phyloP scores from a whole-genome alignment of 1,284 basidiomycete species.

The Pascua sp. region DNA sequence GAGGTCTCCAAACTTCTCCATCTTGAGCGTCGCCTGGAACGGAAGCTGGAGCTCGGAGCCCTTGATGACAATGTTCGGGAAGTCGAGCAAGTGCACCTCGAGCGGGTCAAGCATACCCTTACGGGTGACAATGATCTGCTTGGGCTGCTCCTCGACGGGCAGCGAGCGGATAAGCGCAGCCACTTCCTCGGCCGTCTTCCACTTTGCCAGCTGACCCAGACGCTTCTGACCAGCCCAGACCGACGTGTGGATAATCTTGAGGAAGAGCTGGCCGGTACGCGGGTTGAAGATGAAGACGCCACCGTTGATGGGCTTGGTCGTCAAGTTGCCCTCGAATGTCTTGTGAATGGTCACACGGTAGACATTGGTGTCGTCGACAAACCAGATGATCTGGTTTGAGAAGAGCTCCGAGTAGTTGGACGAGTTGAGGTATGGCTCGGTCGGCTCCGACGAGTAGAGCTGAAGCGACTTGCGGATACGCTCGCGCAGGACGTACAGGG shows the following conservation, averaged over 20 bases:
- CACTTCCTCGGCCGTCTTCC: constrained; percentile 97
- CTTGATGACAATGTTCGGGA: constrained; percentile 99
- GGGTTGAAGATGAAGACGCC: constrained; percentile 99
- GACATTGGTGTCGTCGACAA: constrained; percentile 99
- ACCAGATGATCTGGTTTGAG: constrained; percentile 99
- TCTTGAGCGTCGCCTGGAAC: constrained; percentile 99
- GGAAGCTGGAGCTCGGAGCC: constrained; percentile 96
- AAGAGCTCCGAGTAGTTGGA: constrained; percentile 92
- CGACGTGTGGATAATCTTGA: constrained; percentile 99
- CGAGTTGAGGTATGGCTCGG: constrained; percentile 92
- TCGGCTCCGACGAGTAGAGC: constrained; percentile 97
- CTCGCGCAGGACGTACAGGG: constrained; percentile 95
- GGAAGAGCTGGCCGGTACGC: constrained; percentile 93
- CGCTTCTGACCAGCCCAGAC: constrained; percentile 99
- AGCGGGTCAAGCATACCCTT: constrained; percentile 99
- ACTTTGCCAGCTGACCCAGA: constrained; percentile 97
- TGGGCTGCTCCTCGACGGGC: constrained; percentile 98
- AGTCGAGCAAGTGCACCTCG: constrained; percentile 97
- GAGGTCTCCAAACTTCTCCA: constrained; percentile 99
- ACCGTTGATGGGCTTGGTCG: constrained; percentile 99
- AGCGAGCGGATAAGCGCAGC: constrained; percentile 94
- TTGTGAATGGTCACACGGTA: constrained; percentile 99
- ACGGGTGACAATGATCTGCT: constrained; percentile 97
- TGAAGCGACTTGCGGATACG: constrained; percentile 98
- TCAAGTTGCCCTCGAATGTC: constrained; percentile 99